phyloP scores from a whole-genome alignment of 148 eudicot species.

The Agrostemma githago region DNA sequence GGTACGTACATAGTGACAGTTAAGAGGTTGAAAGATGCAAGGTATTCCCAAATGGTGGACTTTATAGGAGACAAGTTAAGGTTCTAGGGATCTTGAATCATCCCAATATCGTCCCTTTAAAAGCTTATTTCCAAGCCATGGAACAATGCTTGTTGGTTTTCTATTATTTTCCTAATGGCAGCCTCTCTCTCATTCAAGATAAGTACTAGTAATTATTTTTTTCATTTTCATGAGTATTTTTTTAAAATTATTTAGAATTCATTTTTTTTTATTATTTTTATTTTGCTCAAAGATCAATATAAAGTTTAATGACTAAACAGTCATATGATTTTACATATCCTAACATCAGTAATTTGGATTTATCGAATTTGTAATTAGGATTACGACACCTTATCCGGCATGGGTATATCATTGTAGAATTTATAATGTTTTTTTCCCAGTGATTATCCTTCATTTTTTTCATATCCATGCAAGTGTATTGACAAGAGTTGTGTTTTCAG shows the following conservation, averaged over 20 bases:
- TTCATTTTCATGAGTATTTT: no score
- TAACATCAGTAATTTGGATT: no score
- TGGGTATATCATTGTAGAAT: no score
- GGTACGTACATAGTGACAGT: conserved; percentile 69
- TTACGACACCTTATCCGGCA: no score
- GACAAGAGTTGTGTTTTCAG: background rate
- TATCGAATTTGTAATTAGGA: no score
- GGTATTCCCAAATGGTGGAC: conserved; percentile 61
- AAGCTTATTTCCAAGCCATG: conserved; percentile 90
- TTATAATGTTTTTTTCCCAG: no score
- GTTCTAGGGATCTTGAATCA: conserved; percentile 56
- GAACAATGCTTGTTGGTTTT: conserved; percentile 78
- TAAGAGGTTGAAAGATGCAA: conserved; percentile 71
- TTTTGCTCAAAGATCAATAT: no score
- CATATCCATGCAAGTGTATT: background rate
- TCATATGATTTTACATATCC: no score
- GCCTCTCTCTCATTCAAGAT: conserved; percentile 93
- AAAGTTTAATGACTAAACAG: no score
- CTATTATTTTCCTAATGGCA: conserved; percentile 94
- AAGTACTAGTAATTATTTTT: conserved; percentile 10
- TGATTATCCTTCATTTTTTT: background rate
- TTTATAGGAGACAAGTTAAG: conserved; percentile 57
- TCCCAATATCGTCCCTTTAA: conserved; percentile 61
- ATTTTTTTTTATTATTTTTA: no score
- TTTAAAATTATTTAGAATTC: no score